Evolutionary conservation across 768 basidiomycete genomes (phyloP), one percentile per base, ranked within the genome.

Genomic region (Coprinopsis marcescibilis): DNA sequence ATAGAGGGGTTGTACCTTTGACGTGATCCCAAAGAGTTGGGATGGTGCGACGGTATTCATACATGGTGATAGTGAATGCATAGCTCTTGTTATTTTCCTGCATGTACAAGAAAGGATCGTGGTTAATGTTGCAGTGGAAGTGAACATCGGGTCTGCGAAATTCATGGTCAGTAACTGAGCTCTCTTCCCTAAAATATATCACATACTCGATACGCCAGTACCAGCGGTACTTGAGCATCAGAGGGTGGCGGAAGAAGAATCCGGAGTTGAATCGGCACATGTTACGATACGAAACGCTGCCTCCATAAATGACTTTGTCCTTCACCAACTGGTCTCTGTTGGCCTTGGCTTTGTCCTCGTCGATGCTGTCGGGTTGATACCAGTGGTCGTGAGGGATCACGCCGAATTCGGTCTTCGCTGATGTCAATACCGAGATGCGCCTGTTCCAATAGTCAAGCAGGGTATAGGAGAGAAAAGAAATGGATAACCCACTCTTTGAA

Each of bases 171-270:
- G 2, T 55, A 14, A 33, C 13, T 30, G n/a, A n/a, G n/a, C n/a
- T n/a, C n/a, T n/a, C n/a, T n/a, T n/a, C n/a, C n/a, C n/a, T n/a
- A n/a, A n/a, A n/a, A n/a, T n/a, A n/a, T n/a, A n/a, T n/a, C 41
- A 61, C 70, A 46, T 46, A 77, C 79, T 88, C 85, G 36, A 89
- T 76, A 12, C 86, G 72, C 86, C 85, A 89, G 63, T 89, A 89
- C 71, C 81, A 89, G 45, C 81, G 73, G 60, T 81, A 87, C 37
- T 78, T 66, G 47, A 75, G 71, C 41, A 89, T 63, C 13, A 87
- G 62, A 3, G 77, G 75, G 56, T 89, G 86, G 34, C 71, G 64
- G 73, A 78, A 89, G 70, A 89, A 89, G 70, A 77, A 81, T n/a
- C 79, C 76, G 25, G 78, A 80, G 59, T 82, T 80, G 62, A 75